Base-by-base conservation (phyloP, 2,329 filamentous ascomycete genomes). In the Pseudocercospora macadamiae region DNA sequence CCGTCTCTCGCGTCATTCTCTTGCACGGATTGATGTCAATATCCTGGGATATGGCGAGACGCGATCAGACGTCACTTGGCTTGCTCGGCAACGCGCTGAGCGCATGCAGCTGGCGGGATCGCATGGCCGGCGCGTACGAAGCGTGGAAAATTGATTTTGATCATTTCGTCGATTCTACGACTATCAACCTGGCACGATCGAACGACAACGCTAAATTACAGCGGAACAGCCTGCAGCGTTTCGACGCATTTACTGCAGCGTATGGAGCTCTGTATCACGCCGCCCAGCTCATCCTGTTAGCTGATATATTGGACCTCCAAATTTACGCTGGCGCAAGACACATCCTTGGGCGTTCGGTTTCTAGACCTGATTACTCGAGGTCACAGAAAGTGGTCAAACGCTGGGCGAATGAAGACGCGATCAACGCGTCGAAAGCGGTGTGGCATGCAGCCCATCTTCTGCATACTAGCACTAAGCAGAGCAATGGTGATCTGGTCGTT, bases 11-110 rank as follows among this genome's bases (percentile, higher is more conserved):
- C 0, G 71, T 84, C 0, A 71, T 87, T 0, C 70, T 87, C 1
- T 74, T 87, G 0, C 85, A 87, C 48, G 85, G 85, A 0, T 71
- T 87, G 0, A 86, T 88, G 84, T 85, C 83, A 0, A 78, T 87
- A 2, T 80, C 80, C 2, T 86, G 84, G 78, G 85, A 87, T 58
- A 81, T 88, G 75, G 82, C 83, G 51, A 76, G 85, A 1, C 76
- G 85, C 5, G 85, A 87, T 55, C 84, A 87, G 65, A 87, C 84
- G 0, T 82, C 82, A 0, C 76, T 87, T 0, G 82, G 83, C 12
- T 30, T 59, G 28, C 34, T 61, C 14, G 45, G 48, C 30, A 51
- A 53, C 37, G 51, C 21, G 5, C 32, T 51, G 2, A 25, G 25
- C 7, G 42, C 39, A 18, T 52, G 55, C 23, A 54, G 51, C 4